Conservation (phyloP, 495 filamentous ascomycete species). For the Podospora appendiculata region DNA sequence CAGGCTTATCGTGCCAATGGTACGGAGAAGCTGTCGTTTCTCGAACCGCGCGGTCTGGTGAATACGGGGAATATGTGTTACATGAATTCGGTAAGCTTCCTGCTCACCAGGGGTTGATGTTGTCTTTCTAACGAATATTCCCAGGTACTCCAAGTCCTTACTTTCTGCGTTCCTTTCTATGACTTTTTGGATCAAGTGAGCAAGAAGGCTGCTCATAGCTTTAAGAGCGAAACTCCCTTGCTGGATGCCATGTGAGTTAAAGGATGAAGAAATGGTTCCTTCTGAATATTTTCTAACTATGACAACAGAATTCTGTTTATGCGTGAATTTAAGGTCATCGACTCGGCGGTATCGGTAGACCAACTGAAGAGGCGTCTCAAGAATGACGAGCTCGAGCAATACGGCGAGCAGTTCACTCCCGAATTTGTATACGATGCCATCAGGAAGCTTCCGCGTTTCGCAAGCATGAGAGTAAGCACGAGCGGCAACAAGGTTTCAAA, state of each 20-base stretch:
- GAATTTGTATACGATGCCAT: constrained; percentile 96
- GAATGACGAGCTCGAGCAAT: constrained; percentile 75
- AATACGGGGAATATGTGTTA: constrained; percentile 99
- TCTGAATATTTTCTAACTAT: not conserved
- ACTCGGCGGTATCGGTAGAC: constrained; percentile 67
- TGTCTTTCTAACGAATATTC: constrained; percentile 4
- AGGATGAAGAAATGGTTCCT: too few relatives aligned
- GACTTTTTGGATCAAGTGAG: constrained; percentile 84
- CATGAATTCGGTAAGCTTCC: constrained; percentile 86
- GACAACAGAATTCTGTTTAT: constrained; percentile 81
- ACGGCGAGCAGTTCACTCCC: constrained; percentile 84
- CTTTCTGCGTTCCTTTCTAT: constrained; percentile 92
- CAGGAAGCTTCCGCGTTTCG: constrained; percentile 74
- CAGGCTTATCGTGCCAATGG: constrained; percentile 53
- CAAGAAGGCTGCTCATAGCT: constrained; percentile 76
- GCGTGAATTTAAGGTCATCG: constrained; percentile 81
- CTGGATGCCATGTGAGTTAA: constrained; percentile 81
- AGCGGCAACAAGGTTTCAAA: not conserved
- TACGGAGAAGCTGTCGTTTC: constrained; percentile 64
- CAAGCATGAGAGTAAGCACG: constrained; percentile 72
- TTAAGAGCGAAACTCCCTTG: constrained; percentile 89
- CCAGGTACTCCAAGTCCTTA: constrained; percentile 84
- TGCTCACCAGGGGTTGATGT: not conserved
- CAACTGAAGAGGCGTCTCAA: constrained; percentile 67
- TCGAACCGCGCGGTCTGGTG: constrained; percentile 89